Base-by-base conservation (phyloP, 306 rosid genomes). In the Cicer judaicum region DNA sequence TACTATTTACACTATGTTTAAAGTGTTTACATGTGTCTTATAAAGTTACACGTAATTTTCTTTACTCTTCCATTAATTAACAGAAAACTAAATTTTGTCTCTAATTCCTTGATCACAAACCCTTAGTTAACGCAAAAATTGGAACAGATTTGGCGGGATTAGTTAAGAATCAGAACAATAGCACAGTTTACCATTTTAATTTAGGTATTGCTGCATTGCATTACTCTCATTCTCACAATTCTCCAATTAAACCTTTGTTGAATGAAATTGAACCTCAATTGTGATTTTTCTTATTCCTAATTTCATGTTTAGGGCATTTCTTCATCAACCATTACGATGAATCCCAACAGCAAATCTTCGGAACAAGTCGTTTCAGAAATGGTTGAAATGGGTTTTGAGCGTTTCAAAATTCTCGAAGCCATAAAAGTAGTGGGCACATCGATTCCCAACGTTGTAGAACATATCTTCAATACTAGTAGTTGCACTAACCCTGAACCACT, bases 321-420 rank as follows among this genome's bases (percentile, higher is more conserved):
- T 53, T 3, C 14, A 29, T 7, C 42, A 38, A 46, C 42, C 21
- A 57, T 18, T 68, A 68, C 74, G 50, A 90, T 90, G 91, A 81
- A 69, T 55, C 62, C 55, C 44, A 74, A 77, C 64, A 74, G 60
- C 10, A 12, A 55, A 41, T 78, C 87, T 24, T 71, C 82, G 7
- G 83, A 82, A 21, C 77, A 85, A 85, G 87, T 82, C 1, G 53
- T 84, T 68, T 86, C 82, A 10, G 85, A 85, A 73, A 70, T 90
- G 87, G 70, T 87, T 68, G 93, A 84, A 74, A 90, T 88, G 96
- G 96, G 93, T 18, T 90, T 90, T 42, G 83, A 78, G 71, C 63
- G 80, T 78, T 75, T 81, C 70, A 13, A 12, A 18, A 75, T 75
- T 29, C 7, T 78, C 1, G 84, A 87, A 70, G 93, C 90, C 50